Base-by-base conservation (phyloP, 441 rosid species). In the Lepidium campestre region DNA sequence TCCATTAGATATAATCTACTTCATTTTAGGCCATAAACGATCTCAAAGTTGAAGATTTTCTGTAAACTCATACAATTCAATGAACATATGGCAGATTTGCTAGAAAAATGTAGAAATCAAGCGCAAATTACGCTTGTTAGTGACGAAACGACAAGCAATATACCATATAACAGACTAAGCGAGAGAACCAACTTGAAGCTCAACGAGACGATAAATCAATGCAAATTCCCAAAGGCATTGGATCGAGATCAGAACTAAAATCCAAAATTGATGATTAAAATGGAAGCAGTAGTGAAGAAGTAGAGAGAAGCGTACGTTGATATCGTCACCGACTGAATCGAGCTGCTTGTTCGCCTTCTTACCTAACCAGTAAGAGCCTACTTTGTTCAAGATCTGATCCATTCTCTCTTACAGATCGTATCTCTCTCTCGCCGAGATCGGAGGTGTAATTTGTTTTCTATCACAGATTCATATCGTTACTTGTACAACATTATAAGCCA, bases 331-430 rank as follows among this genome's bases (percentile, higher is more conserved):
- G 67, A 89, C 87, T 62, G 96, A 89, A 76, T 73, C 72, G 67
- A 89, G 44, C 88, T 87, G 91, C 80, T 81, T 89, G 79, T 53
- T 80, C 40, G 93, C 93, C 65, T 63, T 84, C 67, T 78, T 66
- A 32, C 88, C 82, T 12, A 89, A 10, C 96, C 93, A 82, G 81
- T 80, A 89, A 0, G 93, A 84, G 11, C 93, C 96, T 40, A 87
- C 86, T 77, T 87, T 89, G 85, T 79, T 83, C 80, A 89, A 36
- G 64, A 89, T 66, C 72, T 83, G 86, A 85, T 87, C 96, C 93
- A 87, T 89, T 56, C 62, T 62, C 45, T 14, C 61, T 36, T 63
- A 42, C n/a, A 0, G 72, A 40, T 49, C 46, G 47, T 15, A 2
- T 54, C 60, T 42, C 49, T 56, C 68, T 41, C 69, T 54, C 52